phyloP scores from a whole-genome alignment of 2,329 filamentous ascomycete genomes.

The Neopestalotiopsis rosae region DNA sequence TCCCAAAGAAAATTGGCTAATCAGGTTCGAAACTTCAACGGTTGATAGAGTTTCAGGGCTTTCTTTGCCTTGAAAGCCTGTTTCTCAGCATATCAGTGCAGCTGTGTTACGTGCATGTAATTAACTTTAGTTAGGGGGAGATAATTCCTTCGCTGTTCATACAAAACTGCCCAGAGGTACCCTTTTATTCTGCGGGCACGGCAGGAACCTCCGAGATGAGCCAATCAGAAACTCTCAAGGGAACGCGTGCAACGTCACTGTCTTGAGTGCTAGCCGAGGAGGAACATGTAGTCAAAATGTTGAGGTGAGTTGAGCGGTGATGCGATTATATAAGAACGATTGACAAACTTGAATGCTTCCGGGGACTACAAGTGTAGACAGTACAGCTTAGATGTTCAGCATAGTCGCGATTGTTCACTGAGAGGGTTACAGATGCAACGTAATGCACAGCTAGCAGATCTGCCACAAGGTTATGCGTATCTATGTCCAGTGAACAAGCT shows the following conservation, averaged over 20 bases:
- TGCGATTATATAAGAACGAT: neutral
- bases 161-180: too few relatives aligned
- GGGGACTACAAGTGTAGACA: neutral
- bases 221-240: neutral
- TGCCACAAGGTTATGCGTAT: too few relatives aligned
- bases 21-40: neutral
- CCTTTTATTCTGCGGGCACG: neutral
- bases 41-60: slow-evolving; percentile 2
- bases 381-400: neutral
- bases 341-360: neutral
- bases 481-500: neutral
- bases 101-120: neutral
- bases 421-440: neutral
- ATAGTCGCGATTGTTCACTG: neutral
- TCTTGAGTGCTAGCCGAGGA: neutral
- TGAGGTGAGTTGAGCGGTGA: neutral
- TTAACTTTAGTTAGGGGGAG: neutral
- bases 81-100: neutral
- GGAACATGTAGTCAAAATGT: too few relatives aligned
- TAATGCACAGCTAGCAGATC: neutral
- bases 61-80: neutral
- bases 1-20: neutral
- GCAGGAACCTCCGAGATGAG: neutral
- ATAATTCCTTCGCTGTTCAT: too few relatives aligned
- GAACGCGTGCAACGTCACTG: neutral